Conservation (phyloP, 2,329 filamentous ascomycete genomes). For the Fusarium sterilihyphosum region DNA sequence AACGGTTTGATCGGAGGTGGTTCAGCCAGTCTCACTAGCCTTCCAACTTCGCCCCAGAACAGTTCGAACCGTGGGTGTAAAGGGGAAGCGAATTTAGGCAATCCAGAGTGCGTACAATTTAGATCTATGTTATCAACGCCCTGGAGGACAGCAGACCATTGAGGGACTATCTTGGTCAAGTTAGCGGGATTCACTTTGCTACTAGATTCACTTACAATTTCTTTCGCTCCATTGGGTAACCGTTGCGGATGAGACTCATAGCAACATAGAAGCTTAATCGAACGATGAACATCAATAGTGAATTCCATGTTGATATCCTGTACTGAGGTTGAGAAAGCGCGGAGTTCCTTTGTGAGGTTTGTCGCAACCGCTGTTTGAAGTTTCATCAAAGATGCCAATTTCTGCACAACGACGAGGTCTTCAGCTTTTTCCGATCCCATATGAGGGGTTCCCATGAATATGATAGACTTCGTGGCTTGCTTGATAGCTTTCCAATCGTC, state of each 20-base stretch:
- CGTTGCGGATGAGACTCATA: constrained; percentile 35
- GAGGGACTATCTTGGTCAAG: constrained; percentile 28
- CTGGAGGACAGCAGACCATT: constrained; percentile 36
- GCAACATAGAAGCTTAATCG: constrained; percentile 34
- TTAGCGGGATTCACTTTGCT: neutral
- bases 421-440: constrained; percentile 36
- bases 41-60: constrained; percentile 35
- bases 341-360: constrained; percentile 34
- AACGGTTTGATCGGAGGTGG: constrained; percentile 2
- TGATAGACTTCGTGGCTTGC: constrained; percentile 29
- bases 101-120: constrained; percentile 32
- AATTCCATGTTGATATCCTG: constrained; percentile 40
- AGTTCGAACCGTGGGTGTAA: constrained; percentile 28
- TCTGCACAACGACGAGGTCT: constrained; percentile 34
- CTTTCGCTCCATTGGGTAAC: constrained; percentile 24
- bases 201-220: constrained; percentile 17
- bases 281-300: constrained; percentile 34
- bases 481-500: constrained; percentile 32
- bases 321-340: constrained; percentile 27
- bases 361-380: constrained; percentile 27
- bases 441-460: constrained; percentile 38
- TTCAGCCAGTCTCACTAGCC: constrained; percentile 26
- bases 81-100: constrained; percentile 32
- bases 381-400: constrained; percentile 28
- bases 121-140: constrained; percentile 33